Base-by-base conservation (phyloP, 2,329 filamentous ascomycete species). In the Arachnopeziza araneosa region DNA sequence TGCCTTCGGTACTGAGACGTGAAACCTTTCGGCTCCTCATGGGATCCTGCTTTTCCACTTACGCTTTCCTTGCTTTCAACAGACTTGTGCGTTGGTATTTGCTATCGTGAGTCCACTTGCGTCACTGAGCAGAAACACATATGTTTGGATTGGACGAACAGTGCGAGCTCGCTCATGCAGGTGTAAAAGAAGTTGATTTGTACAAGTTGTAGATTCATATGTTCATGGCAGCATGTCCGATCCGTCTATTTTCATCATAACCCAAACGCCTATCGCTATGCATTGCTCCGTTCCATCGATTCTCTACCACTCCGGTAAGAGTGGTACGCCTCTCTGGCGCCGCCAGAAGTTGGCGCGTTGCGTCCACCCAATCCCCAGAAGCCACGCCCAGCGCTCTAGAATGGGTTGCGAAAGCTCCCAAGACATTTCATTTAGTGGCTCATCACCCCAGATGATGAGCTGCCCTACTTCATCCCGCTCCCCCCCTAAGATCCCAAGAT, bases 381-480 rank as follows among this genome's bases (percentile, higher is more conserved):
- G 59, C 72, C 75, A 77, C 0, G 73, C 72, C 75, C 75, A 78
- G 30, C 71, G 69, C 59, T 76, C 73, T 26, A 77, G 66, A 1
- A 76, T 68, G 10, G 66, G 62, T 24, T 71, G 70, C n/a, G 75
- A 77, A 54, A 77, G 74, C 60, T 78, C 75, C 75, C 75, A 78
- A 4, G 73, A 73, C 59, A 75, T 70, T 56, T 77, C 75, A 59
- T 76, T 75, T 6, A 75, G 64, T 50, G 74, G 71, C 62, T 77
- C 73, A 24, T 76, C 74, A 24, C 76, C 75, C 76, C 76, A 77
- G 52, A 77, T 73, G n/a, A 70, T 76, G 56, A 77, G 60, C 57
- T 77, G 75, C 8, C 72, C 73, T 7, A 68, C 64, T 54, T 75
- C 75, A 57, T 76, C 72, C 17, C 70, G 66, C 12, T 75, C 72